A percentile compares a stretch with the other conserved stretches of the same genome.
Evolutionary conservation across 2,329 filamentous ascomycete genomes (phyloP).

Genomic region (Monosporascus ibericus): DNA sequence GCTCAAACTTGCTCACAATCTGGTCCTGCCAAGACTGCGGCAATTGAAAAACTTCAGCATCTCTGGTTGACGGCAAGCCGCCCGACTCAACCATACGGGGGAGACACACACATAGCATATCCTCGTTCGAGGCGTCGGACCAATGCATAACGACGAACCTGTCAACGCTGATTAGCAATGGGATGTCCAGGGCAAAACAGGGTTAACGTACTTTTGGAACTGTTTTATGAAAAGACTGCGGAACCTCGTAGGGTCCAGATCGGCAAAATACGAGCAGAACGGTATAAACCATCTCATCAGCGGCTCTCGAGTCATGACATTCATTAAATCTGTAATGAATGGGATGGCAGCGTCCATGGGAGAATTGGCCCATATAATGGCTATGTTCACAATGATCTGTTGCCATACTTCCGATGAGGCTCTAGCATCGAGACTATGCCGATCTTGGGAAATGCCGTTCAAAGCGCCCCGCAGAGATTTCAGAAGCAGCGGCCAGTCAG

Average conservation of each 20-base stretch:
- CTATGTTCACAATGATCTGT: conserved; percentile 48
- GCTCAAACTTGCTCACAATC: conserved; percentile 64
- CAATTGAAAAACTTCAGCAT: conserved; percentile 49
- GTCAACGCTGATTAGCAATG: conserved; percentile 22
- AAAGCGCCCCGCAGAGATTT: conserved; percentile 49
- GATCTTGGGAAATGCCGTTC: conserved; percentile 36
- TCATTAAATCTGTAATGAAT: conserved; percentile 58
- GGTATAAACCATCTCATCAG: conserved; percentile 70
- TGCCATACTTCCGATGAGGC: conserved; percentile 43
- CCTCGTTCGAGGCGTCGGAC: conserved; percentile 59
- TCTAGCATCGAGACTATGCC: conserved; percentile 30
- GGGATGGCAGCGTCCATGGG: conserved; percentile 75
- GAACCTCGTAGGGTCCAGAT: conserved; percentile 69
- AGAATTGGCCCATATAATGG: conserved; percentile 68
- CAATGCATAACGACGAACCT: conserved; percentile 73
- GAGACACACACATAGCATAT: conserved; percentile 62
- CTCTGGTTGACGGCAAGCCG: conserved; percentile 46
- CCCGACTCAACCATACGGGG: conserved; percentile 55
- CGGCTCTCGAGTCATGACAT: conserved; percentile 56
- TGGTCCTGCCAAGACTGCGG: conserved; percentile 68
- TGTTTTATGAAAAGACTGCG: conserved; percentile 70
- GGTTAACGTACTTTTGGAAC: conserved; percentile 63
- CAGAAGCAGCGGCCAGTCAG: conserved; percentile 63
- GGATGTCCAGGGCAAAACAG: not conserved
- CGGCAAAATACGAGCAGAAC: conserved; percentile 77